Percentiles rank a stretch among this genome's conserved stretches.
Conservation (phyloP, 768 basidiomycete genomes). For the Collybiopsis confluens region DNA sequence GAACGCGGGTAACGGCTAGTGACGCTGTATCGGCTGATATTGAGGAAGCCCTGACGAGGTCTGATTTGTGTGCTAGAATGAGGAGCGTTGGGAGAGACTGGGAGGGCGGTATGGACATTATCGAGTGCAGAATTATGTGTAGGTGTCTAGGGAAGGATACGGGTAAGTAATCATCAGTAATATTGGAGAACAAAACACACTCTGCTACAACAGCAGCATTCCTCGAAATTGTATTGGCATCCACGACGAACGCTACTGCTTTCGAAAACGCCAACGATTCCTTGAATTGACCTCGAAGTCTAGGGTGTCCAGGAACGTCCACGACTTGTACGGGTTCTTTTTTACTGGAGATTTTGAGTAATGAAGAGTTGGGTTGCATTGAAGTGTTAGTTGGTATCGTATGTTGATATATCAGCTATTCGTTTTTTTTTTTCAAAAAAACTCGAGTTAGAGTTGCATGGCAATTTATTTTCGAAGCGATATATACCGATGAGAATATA, state of each 20-base stretch:
- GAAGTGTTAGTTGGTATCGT: constrained; percentile 71
- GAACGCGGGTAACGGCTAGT: constrained; percentile 58
- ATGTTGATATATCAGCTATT: constrained; percentile 62
- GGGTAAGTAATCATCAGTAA: too few species aligned
- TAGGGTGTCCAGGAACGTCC: constrained; percentile 84
- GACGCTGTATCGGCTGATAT: constrained; percentile 29
- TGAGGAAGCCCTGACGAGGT: constrained; percentile 52
- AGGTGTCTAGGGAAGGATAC: too few species aligned
- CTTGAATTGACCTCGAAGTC: constrained; percentile 68
- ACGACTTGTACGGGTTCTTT: constrained; percentile 50
- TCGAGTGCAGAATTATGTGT: constrained; percentile 63
- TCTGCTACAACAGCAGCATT: constrained; percentile 75
- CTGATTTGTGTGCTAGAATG: constrained; percentile 74
- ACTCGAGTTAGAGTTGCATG: neutral
- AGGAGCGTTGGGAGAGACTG: constrained; percentile 54
- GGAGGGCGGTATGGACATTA: constrained; percentile 72
- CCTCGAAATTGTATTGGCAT: constrained; percentile 72
- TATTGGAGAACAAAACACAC: too few species aligned
- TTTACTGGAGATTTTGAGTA: constrained; percentile 36
- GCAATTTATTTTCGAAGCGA: neutral
- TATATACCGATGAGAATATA: constrained; percentile 63
- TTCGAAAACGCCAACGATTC: constrained; percentile 62
- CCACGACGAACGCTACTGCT: constrained; percentile 73
- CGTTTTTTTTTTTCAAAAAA: neutral
- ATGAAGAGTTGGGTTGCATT: constrained; percentile 63